A percentile compares a stretch with the other conserved stretches of the same genome.
Conservation (phyloP, 805 yeast species). For the Tetrapisispora namnaoensis region DNA sequence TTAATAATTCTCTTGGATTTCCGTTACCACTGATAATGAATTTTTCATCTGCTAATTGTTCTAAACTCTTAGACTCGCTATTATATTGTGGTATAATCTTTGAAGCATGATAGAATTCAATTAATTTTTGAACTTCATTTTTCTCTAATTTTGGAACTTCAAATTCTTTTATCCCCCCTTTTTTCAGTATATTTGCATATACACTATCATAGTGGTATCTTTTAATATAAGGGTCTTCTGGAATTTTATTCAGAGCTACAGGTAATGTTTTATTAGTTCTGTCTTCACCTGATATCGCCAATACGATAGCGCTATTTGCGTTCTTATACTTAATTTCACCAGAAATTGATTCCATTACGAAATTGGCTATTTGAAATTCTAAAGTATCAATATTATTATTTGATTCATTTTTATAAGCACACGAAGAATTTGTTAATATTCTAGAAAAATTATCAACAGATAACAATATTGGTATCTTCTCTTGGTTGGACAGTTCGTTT, state of each 20-base stretch:
- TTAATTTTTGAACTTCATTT: slow-evolving; percentile 35
- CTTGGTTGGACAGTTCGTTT: slow-evolving; percentile 45
- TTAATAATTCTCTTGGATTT: slow-evolving; percentile 45
- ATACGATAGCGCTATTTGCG: slow-evolving; percentile 51
- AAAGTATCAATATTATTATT: slow-evolving; percentile 48
- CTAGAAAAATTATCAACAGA: slow-evolving; percentile 70
- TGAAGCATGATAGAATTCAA: slow-evolving; percentile 34
- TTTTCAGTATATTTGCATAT: slow-evolving; percentile 39
- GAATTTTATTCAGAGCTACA: slow-evolving; percentile 45
- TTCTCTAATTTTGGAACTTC: slow-evolving; percentile 36
- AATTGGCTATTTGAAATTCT: slow-evolving; percentile 54
- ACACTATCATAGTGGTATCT: slow-evolving; percentile 41
- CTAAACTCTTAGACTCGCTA: slow-evolving; percentile 23
- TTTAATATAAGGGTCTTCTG: slow-evolving; percentile 48
- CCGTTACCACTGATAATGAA: slow-evolving; percentile 56
- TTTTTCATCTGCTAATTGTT: slow-evolving; percentile 37
- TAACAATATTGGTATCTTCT: slow-evolving; percentile 46
- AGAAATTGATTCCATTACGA: slow-evolving; percentile 42
- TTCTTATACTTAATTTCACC: slow-evolving; percentile 41
- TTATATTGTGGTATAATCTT: slow-evolving; percentile 33
- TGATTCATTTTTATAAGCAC: slow-evolving; percentile 51
- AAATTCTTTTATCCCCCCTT: slow-evolving; percentile 31
- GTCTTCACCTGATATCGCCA: slow-evolving; percentile 52
- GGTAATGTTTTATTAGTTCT: slow-evolving; percentile 45
- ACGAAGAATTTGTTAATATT: slow-evolving; percentile 41